Percentiles rank a stretch among this genome's conserved stretches.
Evolutionary conservation across 2,329 filamentous ascomycete species (phyloP).

Genomic region (Didymella pomorum): DNA sequence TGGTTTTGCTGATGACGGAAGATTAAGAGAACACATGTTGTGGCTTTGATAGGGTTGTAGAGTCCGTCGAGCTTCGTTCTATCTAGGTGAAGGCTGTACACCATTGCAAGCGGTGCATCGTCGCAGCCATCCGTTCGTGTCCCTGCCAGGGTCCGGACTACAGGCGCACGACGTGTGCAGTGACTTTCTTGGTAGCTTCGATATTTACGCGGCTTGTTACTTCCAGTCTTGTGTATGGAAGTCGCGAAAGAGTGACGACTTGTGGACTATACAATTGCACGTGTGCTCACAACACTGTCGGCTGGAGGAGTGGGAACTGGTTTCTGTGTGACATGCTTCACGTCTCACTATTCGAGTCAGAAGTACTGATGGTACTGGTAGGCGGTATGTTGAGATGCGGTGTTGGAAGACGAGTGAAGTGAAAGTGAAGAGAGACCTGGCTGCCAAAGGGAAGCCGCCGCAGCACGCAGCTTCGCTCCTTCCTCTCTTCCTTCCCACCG

Average conservation of each 20-base stretch:
- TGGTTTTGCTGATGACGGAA: neutral
- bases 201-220: neutral
- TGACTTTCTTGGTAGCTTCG: neutral
- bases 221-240: neutral
- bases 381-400: neutral
- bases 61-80: neutral
- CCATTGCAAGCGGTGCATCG: neutral
- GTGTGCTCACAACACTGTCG: neutral
- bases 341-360: neutral
- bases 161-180: neutral
- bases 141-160: neutral
- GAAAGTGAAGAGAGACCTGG: neutral
- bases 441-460: neutral
- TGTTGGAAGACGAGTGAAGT: neutral
- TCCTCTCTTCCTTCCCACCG: neutral
- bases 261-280: neutral
- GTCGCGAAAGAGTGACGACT: neutral
- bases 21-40: too few relatives aligned
- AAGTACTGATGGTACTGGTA: neutral
- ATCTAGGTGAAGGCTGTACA: neutral
- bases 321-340: neutral
- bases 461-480: neutral
- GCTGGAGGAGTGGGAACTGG: neutral
- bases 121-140: neutral
- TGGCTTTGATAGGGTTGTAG: neutral